phyloP scores from a whole-genome alignment of 2,329 filamentous ascomycete species.

The Chaetomiaceae sp. region DNA sequence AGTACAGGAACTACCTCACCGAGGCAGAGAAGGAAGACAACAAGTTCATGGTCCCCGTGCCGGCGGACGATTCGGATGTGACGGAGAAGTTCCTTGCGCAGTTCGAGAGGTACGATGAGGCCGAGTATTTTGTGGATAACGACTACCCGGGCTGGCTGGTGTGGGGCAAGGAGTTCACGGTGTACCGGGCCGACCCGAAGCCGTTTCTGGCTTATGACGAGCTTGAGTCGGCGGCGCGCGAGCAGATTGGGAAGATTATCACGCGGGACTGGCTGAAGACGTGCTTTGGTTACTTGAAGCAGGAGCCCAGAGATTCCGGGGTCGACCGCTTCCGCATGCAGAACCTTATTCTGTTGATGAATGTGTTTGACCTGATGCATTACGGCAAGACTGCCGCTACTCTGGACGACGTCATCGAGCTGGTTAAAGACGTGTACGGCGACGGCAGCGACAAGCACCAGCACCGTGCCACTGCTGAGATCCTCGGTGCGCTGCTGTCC shows the following conservation, averaged over 20 bases:
- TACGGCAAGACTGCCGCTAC: constrained; percentile 69
- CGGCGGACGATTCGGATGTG: constrained; percentile 68
- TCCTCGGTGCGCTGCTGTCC: constrained; percentile 76
- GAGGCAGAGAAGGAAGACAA: constrained; percentile 74
- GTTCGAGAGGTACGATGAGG: constrained; percentile 66
- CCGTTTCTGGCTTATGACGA: constrained; percentile 71
- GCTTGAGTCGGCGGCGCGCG: constrained; percentile 65
- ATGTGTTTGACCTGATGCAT: constrained; percentile 85
- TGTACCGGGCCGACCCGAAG: constrained; percentile 64
- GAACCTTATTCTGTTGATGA: constrained; percentile 78
- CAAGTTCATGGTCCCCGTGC: constrained; percentile 66
- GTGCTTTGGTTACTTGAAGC: constrained; percentile 90
- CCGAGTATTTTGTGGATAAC: constrained; percentile 83
- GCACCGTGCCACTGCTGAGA: constrained; percentile 90
- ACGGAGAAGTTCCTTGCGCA: constrained; percentile 70
- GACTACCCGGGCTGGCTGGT: constrained; percentile 96
- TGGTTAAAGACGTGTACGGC: constrained; percentile 71
- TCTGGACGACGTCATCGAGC: constrained; percentile 80
- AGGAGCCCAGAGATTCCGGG: constrained; percentile 78
- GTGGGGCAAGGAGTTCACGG: constrained; percentile 84
- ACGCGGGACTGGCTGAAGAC: constrained; percentile 80
- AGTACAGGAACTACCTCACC: constrained; percentile 78
- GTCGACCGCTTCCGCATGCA: constrained; percentile 86
- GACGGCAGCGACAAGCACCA: constrained; percentile 97
- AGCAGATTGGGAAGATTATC: constrained; percentile 73